phyloP scores from a whole-genome alignment of 2,329 filamentous ascomycete species.

The Penicillium sp. region DNA sequence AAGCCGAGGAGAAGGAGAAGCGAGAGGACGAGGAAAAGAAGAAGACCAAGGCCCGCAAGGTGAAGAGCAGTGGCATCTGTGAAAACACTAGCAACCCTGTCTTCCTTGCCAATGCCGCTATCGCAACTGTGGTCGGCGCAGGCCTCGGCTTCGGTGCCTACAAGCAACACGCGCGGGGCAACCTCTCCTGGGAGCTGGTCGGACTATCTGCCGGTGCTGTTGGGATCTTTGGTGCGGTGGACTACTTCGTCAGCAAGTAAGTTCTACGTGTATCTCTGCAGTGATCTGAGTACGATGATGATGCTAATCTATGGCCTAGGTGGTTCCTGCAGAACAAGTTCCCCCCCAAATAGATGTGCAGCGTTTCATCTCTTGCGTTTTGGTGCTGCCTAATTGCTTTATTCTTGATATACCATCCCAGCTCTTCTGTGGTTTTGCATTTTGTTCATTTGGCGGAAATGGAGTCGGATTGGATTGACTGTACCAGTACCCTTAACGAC shows the following conservation, averaged over 20 bases:
- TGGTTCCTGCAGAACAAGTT: slow-evolving; percentile 54
- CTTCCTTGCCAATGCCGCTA: slow-evolving; percentile 46
- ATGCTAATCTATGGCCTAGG: slow-evolving; percentile 30
- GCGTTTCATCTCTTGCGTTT: neutral
- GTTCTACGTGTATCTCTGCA: slow-evolving; percentile 13
- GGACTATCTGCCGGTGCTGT: slow-evolving; percentile 45
- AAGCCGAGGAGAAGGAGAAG: slow-evolving; percentile 31
- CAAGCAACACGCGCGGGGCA: slow-evolving; percentile 45
- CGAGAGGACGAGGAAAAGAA: slow-evolving; percentile 23
- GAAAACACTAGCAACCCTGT: slow-evolving; percentile 49
- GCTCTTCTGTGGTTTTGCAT: slow-evolving; percentile 22
- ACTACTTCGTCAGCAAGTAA: slow-evolving; percentile 52
- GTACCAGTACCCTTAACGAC: slow-evolving; percentile 12
- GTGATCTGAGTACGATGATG: neutral
- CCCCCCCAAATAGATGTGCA: slow-evolving; percentile 43
- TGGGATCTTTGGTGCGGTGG: slow-evolving; percentile 44
- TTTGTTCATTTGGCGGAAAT: slow-evolving; percentile 16
- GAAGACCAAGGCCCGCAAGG: slow-evolving; percentile 31
- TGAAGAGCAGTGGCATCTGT: slow-evolving; percentile 36
- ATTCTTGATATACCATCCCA: slow-evolving; percentile 27
- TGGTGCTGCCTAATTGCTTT: slow-evolving; percentile 8
- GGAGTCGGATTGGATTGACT: slow-evolving; percentile 14
- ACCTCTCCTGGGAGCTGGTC: slow-evolving; percentile 47
- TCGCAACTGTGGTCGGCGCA: slow-evolving; percentile 41
- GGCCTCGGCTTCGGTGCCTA: slow-evolving; percentile 50